Percentiles rank a stretch among this genome's conserved stretches.
phyloP scores from a whole-genome alignment of 805 yeast genomes.

The Nakazawaea holstii region DNA sequence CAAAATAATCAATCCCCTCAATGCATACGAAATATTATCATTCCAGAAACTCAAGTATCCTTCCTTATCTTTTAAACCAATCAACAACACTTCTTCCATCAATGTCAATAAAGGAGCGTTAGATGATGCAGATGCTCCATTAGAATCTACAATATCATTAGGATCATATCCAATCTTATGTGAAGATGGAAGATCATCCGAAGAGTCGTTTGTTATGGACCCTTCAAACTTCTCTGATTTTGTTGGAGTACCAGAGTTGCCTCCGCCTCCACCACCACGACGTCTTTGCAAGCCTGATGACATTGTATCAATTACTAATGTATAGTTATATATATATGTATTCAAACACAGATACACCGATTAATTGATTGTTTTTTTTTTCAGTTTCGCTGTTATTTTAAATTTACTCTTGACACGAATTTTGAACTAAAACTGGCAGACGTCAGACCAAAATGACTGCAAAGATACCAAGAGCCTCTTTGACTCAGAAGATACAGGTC shows the following conservation, averaged over 20 bases:
- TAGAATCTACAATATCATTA: conserved; percentile 36
- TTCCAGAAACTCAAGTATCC: conserved; percentile 98
- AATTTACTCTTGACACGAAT: neutral
- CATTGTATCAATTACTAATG: neutral
- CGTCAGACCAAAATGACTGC: neutral
- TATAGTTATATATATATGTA: too few relatives aligned
- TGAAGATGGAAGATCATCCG: conserved; percentile 20
- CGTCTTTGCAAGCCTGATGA: conserved; percentile 69
- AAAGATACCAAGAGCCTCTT: conserved; percentile 23
- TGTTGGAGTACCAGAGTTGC: conserved; percentile 16
- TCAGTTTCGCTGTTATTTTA: neutral
- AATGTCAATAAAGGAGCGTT: conserved; percentile 68
- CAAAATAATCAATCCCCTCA: conserved; percentile 88
- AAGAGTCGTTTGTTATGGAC: conserved; percentile 12
- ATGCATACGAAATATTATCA: conserved; percentile 92
- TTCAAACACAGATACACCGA: too few relatives aligned
- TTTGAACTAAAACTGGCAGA: neutral
- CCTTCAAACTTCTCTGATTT: conserved; percentile 3
- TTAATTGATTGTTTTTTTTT: neutral
- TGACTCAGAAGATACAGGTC: conserved; percentile 27
- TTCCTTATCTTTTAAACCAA: conserved; percentile 93
- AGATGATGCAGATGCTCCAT: conserved; percentile 26
- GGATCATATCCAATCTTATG: conserved; percentile 84
- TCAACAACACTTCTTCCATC: conserved; percentile 92
- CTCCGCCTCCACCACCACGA: conserved; percentile 45